Base-by-base conservation (phyloP, 2,329 filamentous ascomycete species). In the Phoma herbarum region DNA sequence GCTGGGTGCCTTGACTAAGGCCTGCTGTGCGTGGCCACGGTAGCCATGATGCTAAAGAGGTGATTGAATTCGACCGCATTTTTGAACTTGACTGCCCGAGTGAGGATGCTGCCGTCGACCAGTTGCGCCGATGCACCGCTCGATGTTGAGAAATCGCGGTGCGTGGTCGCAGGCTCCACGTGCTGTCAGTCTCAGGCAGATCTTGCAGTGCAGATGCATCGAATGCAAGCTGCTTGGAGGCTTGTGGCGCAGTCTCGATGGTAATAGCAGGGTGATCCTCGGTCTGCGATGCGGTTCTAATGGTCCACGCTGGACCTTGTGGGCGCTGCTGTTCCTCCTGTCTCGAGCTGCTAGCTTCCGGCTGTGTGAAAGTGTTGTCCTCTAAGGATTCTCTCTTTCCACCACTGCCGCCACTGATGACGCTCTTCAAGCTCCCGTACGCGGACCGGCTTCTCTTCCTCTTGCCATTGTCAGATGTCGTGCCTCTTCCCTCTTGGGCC, bases 401-500 rank as follows among this genome's bases (percentile, higher is more conserved):
- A 48, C 70, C 74, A 45, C 73, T 76, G 2, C 72, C 68, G 16
- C 74, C 73, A 55, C 74, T 76, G 28, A 77, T 76, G 37, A 77
- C 74, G 35, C 74, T 76, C 61, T 77, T 77, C 59, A 77, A 49
- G 52, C 75, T 76, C 23, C 75, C 74, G 51, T 77, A 77, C 23
- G 75, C 75, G 9, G 74, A 77, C 42, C 71, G 72, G 41, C 72
- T 75, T 37, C 74, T 62, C 59, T 70, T 75, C 54, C 67, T 75
- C 31, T 60, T 70, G 33, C 65, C 66, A 41, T 41, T 11, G 9
- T 55, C 61, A 46, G 61, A 48, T 48, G 52, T 45, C 26, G 57
- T 59, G 6, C 53, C 61, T 49, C 52, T 68, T 23, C 62, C 65
- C 42, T 75, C 75, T 42, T 74, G 71, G 14, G 75, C 74, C 18